Evolutionary conservation across 306 rosid species (phyloP).

Genomic region (Prunus salicina): DNA sequence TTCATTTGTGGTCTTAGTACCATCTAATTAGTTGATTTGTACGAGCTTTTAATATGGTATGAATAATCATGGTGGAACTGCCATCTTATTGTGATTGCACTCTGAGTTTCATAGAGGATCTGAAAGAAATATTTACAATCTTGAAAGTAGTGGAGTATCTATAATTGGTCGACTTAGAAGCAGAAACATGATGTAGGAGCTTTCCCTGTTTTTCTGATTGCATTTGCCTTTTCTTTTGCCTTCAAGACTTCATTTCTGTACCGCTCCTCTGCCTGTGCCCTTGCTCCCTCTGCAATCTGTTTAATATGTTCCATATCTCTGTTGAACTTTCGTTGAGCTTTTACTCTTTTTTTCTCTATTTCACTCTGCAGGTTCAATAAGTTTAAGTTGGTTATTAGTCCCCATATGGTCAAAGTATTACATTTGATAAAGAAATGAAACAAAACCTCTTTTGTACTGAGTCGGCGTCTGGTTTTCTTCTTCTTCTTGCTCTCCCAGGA

Average conservation of each 20-base stretch:
- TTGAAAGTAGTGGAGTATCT: background rate
- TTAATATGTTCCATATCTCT: conserved; percentile 26
- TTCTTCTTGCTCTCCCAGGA: conserved; percentile 71
- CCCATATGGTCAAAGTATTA: background rate
- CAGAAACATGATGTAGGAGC: conserved; percentile 48
- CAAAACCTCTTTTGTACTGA: conserved; percentile 48
- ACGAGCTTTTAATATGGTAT: background rate
- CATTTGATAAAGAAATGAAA: conserved; percentile 10
- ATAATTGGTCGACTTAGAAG: conserved; percentile 38
- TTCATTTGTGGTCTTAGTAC: background rate
- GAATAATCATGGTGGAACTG: background rate
- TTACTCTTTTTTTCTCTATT: conserved; percentile 34
- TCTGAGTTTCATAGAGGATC: conserved; percentile 11
- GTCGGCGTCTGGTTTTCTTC: conserved; percentile 38
- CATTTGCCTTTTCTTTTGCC: conserved; percentile 51
- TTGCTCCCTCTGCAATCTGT: conserved; percentile 51
- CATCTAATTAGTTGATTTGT: background rate
- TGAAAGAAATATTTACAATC: conserved; percentile 23
- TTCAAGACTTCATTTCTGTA: conserved; percentile 39
- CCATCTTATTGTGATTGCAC: conserved; percentile 13
- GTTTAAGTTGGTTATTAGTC: conserved; percentile 1
- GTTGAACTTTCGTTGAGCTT: conserved; percentile 24
- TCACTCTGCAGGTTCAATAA: conserved; percentile 39
- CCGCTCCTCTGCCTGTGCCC: conserved; percentile 41
- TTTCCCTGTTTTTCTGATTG: conserved; percentile 57